Percentiles rank a stretch among this genome's conserved stretches.
These are phyloP conservation scores for Elsinoe fawcettii DNA, from an alignment of 2,329 filamentous ascomycete species.

Conservation along the genomic window DNA sequence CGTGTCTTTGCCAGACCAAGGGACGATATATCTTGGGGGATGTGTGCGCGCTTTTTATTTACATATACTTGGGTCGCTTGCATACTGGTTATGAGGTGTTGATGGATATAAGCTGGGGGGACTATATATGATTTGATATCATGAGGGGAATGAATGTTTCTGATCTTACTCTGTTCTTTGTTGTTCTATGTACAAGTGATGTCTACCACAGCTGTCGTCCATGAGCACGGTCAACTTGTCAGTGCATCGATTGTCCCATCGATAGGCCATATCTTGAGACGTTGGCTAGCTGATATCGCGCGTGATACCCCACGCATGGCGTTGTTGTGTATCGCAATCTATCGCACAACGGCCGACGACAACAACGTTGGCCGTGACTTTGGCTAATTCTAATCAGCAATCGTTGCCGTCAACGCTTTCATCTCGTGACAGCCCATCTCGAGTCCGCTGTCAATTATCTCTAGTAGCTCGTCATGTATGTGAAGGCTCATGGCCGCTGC, in stretches of 20 bases:
- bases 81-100: constrained; percentile 5
- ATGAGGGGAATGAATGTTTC: constrained; percentile 12
- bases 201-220: neutral
- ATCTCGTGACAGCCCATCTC: no score
- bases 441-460: no score
- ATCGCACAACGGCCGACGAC: no score
- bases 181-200: neutral
- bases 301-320: neutral
- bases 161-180: neutral
- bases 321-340: neutral
- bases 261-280: neutral
- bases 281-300: neutral
- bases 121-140: constrained; percentile 13
- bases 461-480: no score
- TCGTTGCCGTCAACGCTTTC: no score
- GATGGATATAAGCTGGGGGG: neutral
- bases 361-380: no score
- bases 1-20: neutral
- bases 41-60: neutral
- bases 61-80: neutral
- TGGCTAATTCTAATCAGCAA: no score
- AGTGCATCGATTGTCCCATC: neutral
- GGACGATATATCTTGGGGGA: neutral
- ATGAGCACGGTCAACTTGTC: neutral
- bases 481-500: no score